Base-by-base conservation (phyloP, 495 filamentous ascomycete genomes). In the Penicillium crystallinum region DNA sequence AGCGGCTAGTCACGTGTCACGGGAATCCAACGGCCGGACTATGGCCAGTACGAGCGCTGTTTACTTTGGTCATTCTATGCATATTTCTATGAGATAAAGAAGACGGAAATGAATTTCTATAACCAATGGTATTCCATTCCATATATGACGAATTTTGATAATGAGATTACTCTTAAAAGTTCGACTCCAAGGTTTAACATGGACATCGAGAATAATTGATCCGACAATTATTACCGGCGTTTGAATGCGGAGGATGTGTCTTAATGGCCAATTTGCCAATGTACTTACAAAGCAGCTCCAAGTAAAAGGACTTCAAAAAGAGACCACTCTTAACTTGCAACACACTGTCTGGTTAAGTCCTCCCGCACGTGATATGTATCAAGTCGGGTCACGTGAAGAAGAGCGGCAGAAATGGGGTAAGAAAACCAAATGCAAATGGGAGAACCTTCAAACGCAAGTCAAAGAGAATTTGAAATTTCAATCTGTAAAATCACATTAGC, bases 1-100 rank as follows among this genome's bases (percentile, higher is more conserved):
- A 73, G 70, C 65, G 67, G 42, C 52, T 47, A 44, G 57, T 68
- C 68, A 70, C 67, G 67, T 70, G 67, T 35, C 41, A 40, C 43
- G 46, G 48, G 42, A 46, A 53, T 53, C 10, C 51, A 53, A 39
- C 40, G 44, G 44, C 39, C 31, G 49, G 17, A 53, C 30, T 46
- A 53, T 30, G 42, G 41, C 42, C 49, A 53, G 37, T 5, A 31
- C 21, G 6, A 22, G 10, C 35, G 18, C 7, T 33, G 37, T 50
- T 42, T 33, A 42, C 29, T 42, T 27, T 10, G 14, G 15, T 19
- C 14, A 39, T 38, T 37, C 11, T 46, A 44, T 27, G 29, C 29
- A 49, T 34, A 15, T 50, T 34, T 35, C 18, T 50, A 22, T 12
- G 18, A 3, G 19, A 23, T 17, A 19, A 38, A 3, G 7, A 18